These are phyloP conservation scores for Aspergillus coremiiformis DNA, from an alignment of 495 filamentous ascomycete species.

Conservation along the genomic window DNA sequence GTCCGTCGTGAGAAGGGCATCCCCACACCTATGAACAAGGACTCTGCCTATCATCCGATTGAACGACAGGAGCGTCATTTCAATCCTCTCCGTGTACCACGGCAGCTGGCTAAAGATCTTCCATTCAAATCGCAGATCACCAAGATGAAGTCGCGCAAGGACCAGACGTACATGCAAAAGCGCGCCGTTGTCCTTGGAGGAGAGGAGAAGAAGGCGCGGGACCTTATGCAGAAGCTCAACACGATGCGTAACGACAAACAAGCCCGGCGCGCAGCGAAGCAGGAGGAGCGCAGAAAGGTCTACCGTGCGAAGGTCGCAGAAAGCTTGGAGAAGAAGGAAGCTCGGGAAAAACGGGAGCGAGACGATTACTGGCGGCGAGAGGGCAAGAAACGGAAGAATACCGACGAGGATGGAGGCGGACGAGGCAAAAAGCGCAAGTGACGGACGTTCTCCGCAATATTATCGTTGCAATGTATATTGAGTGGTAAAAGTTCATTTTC, in stretches of 20 bases:
- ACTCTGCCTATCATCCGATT: conserved; percentile 76
- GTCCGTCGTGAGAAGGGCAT: conserved; percentile 71
- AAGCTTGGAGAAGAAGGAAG: conserved; percentile 70
- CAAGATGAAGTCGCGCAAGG: conserved; percentile 68
- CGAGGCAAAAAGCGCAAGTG: conserved; percentile 62
- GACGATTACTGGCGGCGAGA: conserved; percentile 90
- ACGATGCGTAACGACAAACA: conserved; percentile 86
- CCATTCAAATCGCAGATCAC: conserved; percentile 91
- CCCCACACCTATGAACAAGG: conserved; percentile 65
- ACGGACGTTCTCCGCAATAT: conserved; percentile 3
- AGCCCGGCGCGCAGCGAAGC: conserved; percentile 69
- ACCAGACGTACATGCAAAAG: conserved; percentile 87
- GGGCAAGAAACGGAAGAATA: conserved; percentile 82
- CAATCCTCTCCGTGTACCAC: conserved; percentile 87
- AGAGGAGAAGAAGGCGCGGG: conserved; percentile 82
- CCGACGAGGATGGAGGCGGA: conserved; percentile 46
- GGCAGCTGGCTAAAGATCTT: conserved; percentile 72
- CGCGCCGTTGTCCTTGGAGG: conserved; percentile 75
- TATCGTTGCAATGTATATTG: conserved; percentile 20
- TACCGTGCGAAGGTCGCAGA: conserved; percentile 76
- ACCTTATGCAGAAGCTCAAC: conserved; percentile 89
- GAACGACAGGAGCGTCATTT: conserved; percentile 79
- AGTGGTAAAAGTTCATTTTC: conserved; percentile 14
- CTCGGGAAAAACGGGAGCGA: conserved; percentile 80
- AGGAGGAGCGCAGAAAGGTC: conserved; percentile 72